A percentile compares a stretch with the other conserved stretches of the same genome.
These are phyloP conservation scores for Solanum neorickii DNA, from an alignment of 257 asterid genomes.

Conservation along the genomic window DNA sequence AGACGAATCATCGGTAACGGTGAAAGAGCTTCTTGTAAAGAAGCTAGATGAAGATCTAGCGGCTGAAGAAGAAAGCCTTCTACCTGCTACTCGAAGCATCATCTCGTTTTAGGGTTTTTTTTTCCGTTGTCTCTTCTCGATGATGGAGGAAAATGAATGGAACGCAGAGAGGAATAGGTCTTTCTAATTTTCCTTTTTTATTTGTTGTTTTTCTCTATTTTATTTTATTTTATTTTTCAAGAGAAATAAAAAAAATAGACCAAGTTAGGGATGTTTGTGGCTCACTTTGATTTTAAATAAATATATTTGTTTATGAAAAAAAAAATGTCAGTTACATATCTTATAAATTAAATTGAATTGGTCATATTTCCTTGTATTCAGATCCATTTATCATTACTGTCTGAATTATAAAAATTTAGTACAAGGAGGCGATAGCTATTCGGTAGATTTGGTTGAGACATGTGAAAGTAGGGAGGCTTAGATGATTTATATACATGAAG, in stretches of 20 bases:
- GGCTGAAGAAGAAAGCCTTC: constrained; percentile 42
- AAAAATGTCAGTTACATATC: not conserved
- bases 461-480: not conserved
- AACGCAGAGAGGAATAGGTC: not conserved
- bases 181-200: not conserved
- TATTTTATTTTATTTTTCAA: not conserved
- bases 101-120: not conserved
- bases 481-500: not conserved
- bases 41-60: constrained; percentile 31
- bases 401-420: not conserved
- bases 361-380: not conserved
- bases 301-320: not conserved
- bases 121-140: not conserved
- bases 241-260: not conserved
- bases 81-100: constrained; percentile 61
- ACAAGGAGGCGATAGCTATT: not conserved
- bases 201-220: not conserved
- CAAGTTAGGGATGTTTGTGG: not conserved
- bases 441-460: not conserved
- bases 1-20: constrained; percentile 26
- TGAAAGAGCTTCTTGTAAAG: constrained; percentile 18
- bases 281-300: not conserved
- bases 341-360: not conserved
- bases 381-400: not conserved
- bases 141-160: not conserved